Base-by-base conservation (phyloP, 805 yeast genomes). In the Kregervanrija pseudodelftensis region DNA sequence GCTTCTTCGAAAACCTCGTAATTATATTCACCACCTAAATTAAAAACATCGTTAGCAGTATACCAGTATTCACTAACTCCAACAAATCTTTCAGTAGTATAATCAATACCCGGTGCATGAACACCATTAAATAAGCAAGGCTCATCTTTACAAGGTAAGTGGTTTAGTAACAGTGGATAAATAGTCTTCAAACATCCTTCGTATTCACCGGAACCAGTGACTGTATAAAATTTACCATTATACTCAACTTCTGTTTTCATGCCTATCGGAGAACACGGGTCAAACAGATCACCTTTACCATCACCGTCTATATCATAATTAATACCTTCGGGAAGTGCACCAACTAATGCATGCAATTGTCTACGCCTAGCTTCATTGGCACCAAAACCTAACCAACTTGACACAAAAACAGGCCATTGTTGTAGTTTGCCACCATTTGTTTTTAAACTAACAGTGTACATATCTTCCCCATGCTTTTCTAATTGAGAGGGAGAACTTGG, bases 61-160 rank as follows among this genome's bases (percentile, higher is more conserved):
- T 93, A 91, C 97, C 98, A 93, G 66, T 88, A 93, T 64, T 93
- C 99, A 8, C 96, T 86, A 16, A 91, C 82, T 0, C 99, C 99
- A 30, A 93, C 84, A 64, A 93, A 90, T 56, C 79, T 84, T 56
- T 88, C 95, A 40, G 72, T 72, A 11, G 74, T 72, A 58, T 87
- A 88, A 65, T 90, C 88, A 49, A 93, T 78, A 30, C 73, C 76
- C 4, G 99, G 99, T 0, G 89, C 96, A 66, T 91, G 97, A 12
- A 88, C 88, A 31, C 98, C 99, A 63, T 90, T 89, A 61, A 93
- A 93, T 31, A 91, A 66, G 63, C 99, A 93, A 1, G 97, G 98
- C 33, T 79, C 81, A 47, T 87, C 96, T 17, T 67, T 68, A 64
- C 99, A 93, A 0, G 96, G 95, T 34, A 82, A 58, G 52, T 85